phyloP scores from a whole-genome alignment of 2,329 filamentous ascomycete species.

The Cladosporium sp. region DNA sequence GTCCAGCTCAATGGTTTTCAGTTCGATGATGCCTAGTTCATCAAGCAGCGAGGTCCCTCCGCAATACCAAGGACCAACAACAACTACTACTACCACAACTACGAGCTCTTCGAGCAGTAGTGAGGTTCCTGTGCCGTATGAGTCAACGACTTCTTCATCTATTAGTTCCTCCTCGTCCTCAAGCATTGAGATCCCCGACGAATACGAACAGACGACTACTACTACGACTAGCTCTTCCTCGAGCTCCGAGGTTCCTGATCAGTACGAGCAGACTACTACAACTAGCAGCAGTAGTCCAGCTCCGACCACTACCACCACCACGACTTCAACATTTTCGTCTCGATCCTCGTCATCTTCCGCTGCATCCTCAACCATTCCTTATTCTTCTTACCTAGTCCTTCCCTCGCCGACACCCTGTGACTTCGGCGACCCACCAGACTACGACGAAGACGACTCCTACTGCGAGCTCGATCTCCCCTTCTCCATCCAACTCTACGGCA shows the following conservation, averaged over 20 bases:
- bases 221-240: conserved; percentile 2
- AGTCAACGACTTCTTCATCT: neutral
- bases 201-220: conserved; percentile 6
- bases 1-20: neutral
- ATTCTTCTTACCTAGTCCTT: conserved; percentile 29
- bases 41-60: conserved; percentile 10
- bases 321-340: conserved; percentile 15
- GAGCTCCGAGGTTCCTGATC: neutral
- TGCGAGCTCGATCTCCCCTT: conserved; percentile 36
- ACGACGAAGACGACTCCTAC: conserved; percentile 37
- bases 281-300: conserved; percentile 1
- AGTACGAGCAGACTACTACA: neutral
- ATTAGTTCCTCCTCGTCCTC: neutral
- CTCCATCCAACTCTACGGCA: conserved; percentile 30
- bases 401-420: conserved; percentile 33
- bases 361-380: conserved; percentile 18
- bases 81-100: conserved; percentile 8
- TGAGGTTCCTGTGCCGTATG: neutral
- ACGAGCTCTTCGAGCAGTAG: conserved; percentile 8
- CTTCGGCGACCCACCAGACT: conserved; percentile 33
- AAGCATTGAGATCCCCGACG: neutral
- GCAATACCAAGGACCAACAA: conserved; percentile 3
- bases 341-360: conserved; percentile 13
- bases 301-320: conserved; percentile 2
- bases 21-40: neutral